A percentile compares a stretch with the other conserved stretches of the same genome.
These are phyloP conservation scores for Ogataea methylovora DNA, from an alignment of 805 yeast genomes.

Conservation along the genomic window DNA sequence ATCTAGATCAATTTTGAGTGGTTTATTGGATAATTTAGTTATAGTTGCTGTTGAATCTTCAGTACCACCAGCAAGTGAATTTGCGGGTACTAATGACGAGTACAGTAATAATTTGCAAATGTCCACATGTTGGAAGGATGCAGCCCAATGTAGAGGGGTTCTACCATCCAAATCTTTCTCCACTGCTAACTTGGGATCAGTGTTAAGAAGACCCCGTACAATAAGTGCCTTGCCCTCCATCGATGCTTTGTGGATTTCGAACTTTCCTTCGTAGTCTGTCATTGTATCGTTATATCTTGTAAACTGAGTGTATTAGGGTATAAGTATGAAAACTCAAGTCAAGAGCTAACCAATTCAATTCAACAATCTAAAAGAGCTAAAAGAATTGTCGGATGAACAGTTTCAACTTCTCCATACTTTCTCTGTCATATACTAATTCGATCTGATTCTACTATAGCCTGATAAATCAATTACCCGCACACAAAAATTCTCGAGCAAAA, in stretches of 20 bases:
- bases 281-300: too few relatives aligned
- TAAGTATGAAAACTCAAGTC: too few relatives aligned
- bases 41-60: too few relatives aligned
- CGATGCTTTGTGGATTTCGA: slow-evolving; percentile 54
- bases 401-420: too few relatives aligned
- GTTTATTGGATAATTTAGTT: slow-evolving; percentile 1
- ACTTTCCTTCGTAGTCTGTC: slow-evolving; percentile 5
- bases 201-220: slow-evolving; percentile 42
- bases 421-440: too few relatives aligned
- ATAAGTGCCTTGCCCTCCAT: slow-evolving; percentile 47
- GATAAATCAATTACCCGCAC: too few relatives aligned
- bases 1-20: slow-evolving; percentile 52
- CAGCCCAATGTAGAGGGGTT: slow-evolving; percentile 86
- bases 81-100: slow-evolving; percentile 21
- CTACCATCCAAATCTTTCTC: slow-evolving; percentile 65
- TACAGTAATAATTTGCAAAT: slow-evolving; percentile 40
- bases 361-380: too few relatives aligned
- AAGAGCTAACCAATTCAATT: too few relatives aligned
- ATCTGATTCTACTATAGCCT: too few relatives aligned
- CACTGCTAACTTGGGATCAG: slow-evolving; percentile 40
- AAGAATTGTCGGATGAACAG: too few relatives aligned
- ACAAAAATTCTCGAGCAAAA: too few relatives aligned
- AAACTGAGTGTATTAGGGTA: too few relatives aligned
- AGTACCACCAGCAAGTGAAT: slow-evolving; percentile 1
- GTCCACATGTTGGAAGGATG: slow-evolving; percentile 49